Evolutionary conservation across 768 basidiomycete species (phyloP).

Genomic region (Hericium alpestre): DNA sequence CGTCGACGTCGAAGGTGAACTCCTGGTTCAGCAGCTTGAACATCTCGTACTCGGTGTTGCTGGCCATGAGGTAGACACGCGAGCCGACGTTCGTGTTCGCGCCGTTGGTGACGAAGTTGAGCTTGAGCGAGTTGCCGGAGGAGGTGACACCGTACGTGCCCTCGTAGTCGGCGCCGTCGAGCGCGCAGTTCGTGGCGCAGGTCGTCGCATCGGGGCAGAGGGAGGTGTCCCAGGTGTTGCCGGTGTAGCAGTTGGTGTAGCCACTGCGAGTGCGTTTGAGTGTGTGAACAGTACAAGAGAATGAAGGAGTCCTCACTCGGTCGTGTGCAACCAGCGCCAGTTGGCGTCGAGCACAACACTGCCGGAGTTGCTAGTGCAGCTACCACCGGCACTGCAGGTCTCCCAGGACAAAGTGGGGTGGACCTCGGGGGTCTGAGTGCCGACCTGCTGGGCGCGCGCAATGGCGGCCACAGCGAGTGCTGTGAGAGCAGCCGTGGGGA

Average conservation of each 20-base stretch:
- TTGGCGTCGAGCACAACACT: conserved; percentile 15
- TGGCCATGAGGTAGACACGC: conserved; percentile 41
- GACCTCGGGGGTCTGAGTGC: conserved; percentile 16
- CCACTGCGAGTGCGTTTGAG: not conserved
- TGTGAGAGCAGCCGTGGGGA: conserved; percentile 4
- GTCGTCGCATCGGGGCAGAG: conserved; percentile 15
- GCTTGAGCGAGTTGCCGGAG: conserved; percentile 20
- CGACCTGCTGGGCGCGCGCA: conserved; percentile 17
- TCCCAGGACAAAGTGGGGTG: conserved; percentile 16
- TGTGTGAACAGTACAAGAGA: not conserved
- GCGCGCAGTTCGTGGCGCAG: conserved; percentile 19
- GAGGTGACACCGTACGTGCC: conserved; percentile 16
- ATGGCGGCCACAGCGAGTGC: conserved; percentile 12
- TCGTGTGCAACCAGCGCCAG: conserved; percentile 17
- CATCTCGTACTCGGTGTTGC: conserved; percentile 30
- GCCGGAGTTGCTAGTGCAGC: conserved; percentile 1
- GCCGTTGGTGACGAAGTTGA: conserved; percentile 23
- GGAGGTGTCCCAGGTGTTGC: conserved; percentile 18
- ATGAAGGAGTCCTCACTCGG: not conserved
- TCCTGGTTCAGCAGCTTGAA: conserved; percentile 48
- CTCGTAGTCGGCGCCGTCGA: conserved; percentile 20
- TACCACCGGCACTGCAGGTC: conserved; percentile 13
- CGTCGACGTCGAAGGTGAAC: conserved; percentile 52
- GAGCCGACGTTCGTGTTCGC: conserved; percentile 23
- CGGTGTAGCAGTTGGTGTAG: conserved; percentile 22